Evolutionary conservation across 148 eudicot genomes (phyloP).

Genomic region (Spergularia marina): DNA sequence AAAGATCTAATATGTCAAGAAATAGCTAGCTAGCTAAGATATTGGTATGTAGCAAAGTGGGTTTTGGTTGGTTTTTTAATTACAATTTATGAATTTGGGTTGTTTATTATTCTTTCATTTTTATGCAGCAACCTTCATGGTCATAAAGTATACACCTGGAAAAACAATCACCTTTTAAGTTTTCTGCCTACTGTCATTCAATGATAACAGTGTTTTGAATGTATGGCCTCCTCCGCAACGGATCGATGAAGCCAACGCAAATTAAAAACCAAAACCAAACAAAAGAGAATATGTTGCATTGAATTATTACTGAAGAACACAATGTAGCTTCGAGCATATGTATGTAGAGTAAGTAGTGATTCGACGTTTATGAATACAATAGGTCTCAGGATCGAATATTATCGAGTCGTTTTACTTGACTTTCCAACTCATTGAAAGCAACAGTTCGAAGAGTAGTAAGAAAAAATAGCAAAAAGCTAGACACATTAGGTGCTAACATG

Average conservation of each 20-base stretch:
- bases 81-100: not conserved
- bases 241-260: constrained; percentile 29
- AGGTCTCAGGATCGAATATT: too few species aligned
- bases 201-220: constrained; percentile 37
- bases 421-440: not conserved
- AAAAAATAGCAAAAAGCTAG: not conserved
- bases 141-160: constrained; percentile 21
- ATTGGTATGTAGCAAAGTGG: too few species aligned
- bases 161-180: constrained; percentile 20
- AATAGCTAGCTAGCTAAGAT: too few species aligned
- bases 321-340: not conserved
- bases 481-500: too few species aligned
- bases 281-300: too few species aligned
- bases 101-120: not conserved
- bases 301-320: not conserved
- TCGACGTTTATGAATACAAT: too few species aligned
- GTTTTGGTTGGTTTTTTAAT: not conserved
- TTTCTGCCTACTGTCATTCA: constrained; percentile 30
- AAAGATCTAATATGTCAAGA: too few species aligned
- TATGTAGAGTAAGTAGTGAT: not conserved
- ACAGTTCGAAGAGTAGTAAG: not conserved
- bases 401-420: too few species aligned
- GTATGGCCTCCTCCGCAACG: constrained; percentile 5
- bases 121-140: constrained; percentile 1
- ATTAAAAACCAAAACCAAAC: not conserved